Evolutionary conservation across 176 grass and related monocot species (phyloP).

Genomic region (Bolboschoenus planiculmis): DNA sequence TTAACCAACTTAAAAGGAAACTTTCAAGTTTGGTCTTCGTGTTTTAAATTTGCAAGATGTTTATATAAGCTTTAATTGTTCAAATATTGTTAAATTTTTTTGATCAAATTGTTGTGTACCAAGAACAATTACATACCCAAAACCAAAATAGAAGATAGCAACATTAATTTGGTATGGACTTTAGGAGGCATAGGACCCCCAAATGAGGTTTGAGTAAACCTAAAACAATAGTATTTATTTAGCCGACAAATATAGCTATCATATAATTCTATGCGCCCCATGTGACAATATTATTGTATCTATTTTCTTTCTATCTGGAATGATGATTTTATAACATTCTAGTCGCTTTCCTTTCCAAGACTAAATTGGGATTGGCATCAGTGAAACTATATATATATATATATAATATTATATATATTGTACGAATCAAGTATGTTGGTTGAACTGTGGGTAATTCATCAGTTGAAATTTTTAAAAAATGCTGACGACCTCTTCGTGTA

Average conservation of each 20-base stretch:
- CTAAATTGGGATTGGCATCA: conserved; percentile 2
- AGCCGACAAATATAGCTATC: conserved; percentile 24
- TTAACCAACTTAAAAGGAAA: conserved; percentile 8
- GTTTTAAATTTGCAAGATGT: not conserved
- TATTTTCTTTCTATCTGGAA: not conserved
- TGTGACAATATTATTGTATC: conserved; percentile 24
- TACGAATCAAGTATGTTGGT: conserved; percentile 6
- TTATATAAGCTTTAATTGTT: not conserved
- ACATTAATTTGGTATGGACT: conserved; percentile 21
- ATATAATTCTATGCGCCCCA: conserved; percentile 10
- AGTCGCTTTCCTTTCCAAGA: conserved; percentile 15
- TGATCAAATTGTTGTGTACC: not conserved
- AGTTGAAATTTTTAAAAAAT: not conserved
- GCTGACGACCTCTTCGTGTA: not conserved
- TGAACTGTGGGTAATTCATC: not conserved
- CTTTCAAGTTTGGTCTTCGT: conserved; percentile 1
- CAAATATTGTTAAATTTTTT: not conserved
- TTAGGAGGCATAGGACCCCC: conserved; percentile 18
- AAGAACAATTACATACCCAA: not conserved
- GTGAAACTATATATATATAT: not conserved
- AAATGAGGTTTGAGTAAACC: conserved; percentile 20
- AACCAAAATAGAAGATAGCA: not conserved
- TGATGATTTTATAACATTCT: conserved; percentile 16
- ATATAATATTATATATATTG: too few species aligned
- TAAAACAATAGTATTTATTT: conserved; percentile 24